These are phyloP conservation scores for Yueomyces sp. DNA, from an alignment of 805 yeast genomes.

Conservation along the genomic window DNA sequence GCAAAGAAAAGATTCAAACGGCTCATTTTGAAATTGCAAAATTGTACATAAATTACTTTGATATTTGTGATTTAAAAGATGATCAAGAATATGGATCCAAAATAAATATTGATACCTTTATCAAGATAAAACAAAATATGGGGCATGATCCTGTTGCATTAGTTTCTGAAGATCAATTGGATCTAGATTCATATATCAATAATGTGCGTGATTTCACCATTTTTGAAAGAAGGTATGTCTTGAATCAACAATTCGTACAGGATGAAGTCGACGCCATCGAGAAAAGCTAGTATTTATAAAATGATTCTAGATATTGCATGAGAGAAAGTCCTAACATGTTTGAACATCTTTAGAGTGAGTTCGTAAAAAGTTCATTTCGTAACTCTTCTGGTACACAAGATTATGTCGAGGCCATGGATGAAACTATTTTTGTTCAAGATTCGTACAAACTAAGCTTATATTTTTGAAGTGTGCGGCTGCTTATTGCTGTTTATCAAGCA, in stretches of 20 bases:
- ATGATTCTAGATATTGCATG: background rate
- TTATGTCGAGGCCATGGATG: no score
- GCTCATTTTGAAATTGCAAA: constrained; percentile 46
- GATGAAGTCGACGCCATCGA: constrained; percentile 6
- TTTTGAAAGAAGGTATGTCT: constrained; percentile 43
- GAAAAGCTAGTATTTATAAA: background rate
- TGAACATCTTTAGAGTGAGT: no score
- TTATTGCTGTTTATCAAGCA: no score
- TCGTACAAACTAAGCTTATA: no score
- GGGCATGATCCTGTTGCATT: constrained; percentile 26
- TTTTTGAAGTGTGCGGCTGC: no score
- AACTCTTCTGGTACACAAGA: no score
- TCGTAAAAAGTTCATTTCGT: no score
- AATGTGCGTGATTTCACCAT: constrained; percentile 22
- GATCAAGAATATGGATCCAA: constrained; percentile 6
- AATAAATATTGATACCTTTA: constrained; percentile 22
- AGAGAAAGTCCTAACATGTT: background rate
- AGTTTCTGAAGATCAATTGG: constrained; percentile 18
- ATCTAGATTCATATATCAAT: constrained; percentile 34
- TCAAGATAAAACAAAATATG: constrained; percentile 33
- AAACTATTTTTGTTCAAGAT: no score
- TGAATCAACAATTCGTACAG: constrained; percentile 12
- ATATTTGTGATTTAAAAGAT: constrained; percentile 35
- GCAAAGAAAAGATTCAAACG: constrained; percentile 23
- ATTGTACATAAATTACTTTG: constrained; percentile 45